These are phyloP conservation scores for Fragaria nilgerrensis DNA, from an alignment of 306 rosid genomes.

Conservation along the genomic window DNA sequence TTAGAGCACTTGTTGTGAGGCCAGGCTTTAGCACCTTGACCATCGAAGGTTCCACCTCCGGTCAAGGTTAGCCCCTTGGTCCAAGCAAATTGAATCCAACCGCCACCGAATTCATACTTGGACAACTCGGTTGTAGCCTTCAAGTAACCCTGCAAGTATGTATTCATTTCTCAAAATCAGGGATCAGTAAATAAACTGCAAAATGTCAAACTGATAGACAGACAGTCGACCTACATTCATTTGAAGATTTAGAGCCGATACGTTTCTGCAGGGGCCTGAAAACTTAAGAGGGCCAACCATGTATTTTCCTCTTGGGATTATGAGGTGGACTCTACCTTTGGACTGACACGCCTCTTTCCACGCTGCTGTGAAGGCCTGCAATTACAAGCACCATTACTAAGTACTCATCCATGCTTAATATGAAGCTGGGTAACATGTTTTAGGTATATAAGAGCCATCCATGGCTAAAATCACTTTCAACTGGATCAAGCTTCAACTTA, in stretches of 20 bases:
- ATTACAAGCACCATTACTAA: conserved; percentile 7
- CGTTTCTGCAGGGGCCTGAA: conserved; percentile 44
- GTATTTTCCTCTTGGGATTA: conserved; percentile 45
- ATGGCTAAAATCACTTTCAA: neutral
- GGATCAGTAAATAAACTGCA: neutral
- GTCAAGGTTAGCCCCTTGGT: conserved; percentile 40
- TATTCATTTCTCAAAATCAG: conserved; percentile 18
- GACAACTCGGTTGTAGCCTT: conserved; percentile 45
- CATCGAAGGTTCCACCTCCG: conserved; percentile 54
- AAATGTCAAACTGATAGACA: neutral
- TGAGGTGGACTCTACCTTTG: conserved; percentile 31
- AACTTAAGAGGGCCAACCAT: conserved; percentile 40
- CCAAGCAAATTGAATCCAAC: conserved; percentile 43
- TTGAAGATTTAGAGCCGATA: conserved; percentile 30
- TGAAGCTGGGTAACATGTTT: neutral
- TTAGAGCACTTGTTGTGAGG: conserved; percentile 42
- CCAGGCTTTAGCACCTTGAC: conserved; percentile 52
- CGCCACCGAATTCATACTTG: conserved; percentile 33
- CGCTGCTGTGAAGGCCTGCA: conserved; percentile 40
- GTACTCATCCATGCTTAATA: neutral
- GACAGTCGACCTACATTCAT: conserved; percentile 34
- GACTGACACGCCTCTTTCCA: conserved; percentile 47
- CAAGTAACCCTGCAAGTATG: conserved; percentile 39
- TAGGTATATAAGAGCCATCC: neutral
- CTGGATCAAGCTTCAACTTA: neutral